These are phyloP conservation scores for Fusarium pilosicola DNA, from an alignment of 2,329 filamentous ascomycete genomes.

Conservation along the genomic window DNA sequence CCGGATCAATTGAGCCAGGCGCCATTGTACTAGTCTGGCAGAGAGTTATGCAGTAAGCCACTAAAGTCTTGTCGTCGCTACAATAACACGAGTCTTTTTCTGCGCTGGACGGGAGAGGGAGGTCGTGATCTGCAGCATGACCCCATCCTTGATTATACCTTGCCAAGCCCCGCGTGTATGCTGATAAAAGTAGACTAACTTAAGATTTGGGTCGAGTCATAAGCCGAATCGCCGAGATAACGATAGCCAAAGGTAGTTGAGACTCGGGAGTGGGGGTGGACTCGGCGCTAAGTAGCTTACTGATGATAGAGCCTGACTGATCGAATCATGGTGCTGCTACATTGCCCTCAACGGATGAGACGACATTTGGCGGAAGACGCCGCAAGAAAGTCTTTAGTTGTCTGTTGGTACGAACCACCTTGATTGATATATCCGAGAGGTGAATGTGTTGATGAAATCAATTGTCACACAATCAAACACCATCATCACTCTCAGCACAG, in stretches of 20 bases:
- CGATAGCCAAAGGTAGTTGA: not conserved
- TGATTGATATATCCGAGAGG: not conserved
- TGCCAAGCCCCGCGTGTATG: not conserved
- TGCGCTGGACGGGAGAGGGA: not conserved
- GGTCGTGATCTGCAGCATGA: not conserved
- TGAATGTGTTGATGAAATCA: not conserved
- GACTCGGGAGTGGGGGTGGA: not conserved
- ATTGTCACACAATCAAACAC: not conserved
- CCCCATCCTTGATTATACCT: not conserved
- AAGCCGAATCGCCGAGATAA: slow-evolving; percentile 5
- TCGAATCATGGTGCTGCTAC: slow-evolving; percentile 1
- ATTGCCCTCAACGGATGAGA: not conserved
- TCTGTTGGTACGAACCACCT: not conserved
- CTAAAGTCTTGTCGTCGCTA: not conserved
- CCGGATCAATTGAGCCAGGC: not conserved
- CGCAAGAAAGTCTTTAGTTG: not conserved
- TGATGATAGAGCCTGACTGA: not conserved
- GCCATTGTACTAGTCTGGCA: not conserved
- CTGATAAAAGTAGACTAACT: not conserved
- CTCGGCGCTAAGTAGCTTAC: not conserved
- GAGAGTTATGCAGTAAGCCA: not conserved
- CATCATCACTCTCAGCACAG: not conserved
- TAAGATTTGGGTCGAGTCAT: not conserved
- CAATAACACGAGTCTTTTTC: not conserved
- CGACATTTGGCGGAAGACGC: not conserved